A percentile compares a stretch with the other conserved stretches of the same genome.
phyloP scores from a whole-genome alignment of 2,329 filamentous ascomycete genomes.

The Paracamarosporium sp. region DNA sequence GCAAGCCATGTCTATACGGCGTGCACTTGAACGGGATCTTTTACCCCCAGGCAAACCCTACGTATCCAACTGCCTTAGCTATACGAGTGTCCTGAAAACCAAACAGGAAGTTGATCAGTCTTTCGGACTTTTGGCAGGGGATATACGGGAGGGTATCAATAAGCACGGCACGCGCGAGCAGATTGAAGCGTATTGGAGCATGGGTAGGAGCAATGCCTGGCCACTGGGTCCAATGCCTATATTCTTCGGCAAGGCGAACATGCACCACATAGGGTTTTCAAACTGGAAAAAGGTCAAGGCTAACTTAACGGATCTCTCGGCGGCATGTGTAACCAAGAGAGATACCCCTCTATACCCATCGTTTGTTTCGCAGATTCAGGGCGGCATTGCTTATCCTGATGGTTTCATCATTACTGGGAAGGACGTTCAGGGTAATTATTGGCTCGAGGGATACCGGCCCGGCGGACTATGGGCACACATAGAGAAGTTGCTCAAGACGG shows the following conservation, averaged over 20 bases:
- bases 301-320: not conserved
- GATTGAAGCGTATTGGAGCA: not conserved
- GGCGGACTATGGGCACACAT: constrained; percentile 1
- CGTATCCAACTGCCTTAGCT: not conserved
- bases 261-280: constrained; percentile 3
- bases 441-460: constrained; percentile 9
- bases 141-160: not conserved
- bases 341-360: constrained; percentile 3
- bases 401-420: constrained; percentile 7
- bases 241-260: not conserved
- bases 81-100: not conserved
- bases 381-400: constrained; percentile 4
- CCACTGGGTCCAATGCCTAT: constrained; percentile 1
- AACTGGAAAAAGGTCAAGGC: constrained; percentile 2
- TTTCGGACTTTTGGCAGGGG: not conserved
- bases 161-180: not conserved
- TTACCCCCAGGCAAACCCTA: not conserved
- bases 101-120: not conserved
- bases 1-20: constrained; percentile 8
- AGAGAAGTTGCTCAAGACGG: not conserved
- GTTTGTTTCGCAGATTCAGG: constrained; percentile 8
- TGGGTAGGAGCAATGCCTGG: not conserved
- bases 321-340: not conserved
- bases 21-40: not conserved
- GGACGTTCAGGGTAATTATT: constrained; percentile 4